Evolutionary conservation across 2,329 filamentous ascomycete species (phyloP).

Genomic region (Aureobasidium lini): DNA sequence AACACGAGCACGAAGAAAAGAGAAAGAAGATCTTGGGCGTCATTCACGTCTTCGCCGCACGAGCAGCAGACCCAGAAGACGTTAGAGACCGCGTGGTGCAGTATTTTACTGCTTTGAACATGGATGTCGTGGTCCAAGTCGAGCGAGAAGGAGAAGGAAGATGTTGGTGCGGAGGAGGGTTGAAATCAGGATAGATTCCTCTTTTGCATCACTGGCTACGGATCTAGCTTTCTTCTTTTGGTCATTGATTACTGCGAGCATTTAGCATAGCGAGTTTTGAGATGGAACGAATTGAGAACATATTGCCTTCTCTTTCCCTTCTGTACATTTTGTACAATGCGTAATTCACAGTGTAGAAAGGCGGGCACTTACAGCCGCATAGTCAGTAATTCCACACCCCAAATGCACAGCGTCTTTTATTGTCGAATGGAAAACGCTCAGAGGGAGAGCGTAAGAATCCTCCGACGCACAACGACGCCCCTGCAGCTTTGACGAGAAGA

Average conservation of each 20-base stretch:
- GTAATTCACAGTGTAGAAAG: too few relatives aligned
- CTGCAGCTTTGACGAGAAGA: too few relatives aligned
- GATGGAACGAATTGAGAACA: too few relatives aligned
- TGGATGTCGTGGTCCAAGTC: slow-evolving; percentile 81
- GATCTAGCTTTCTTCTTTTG: too few relatives aligned
- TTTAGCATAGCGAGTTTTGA: background rate
- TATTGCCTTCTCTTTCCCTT: too few relatives aligned
- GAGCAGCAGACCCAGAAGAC: slow-evolving; percentile 68
- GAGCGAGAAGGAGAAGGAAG: slow-evolving; percentile 70
- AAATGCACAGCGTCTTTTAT: too few relatives aligned
- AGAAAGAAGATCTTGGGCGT: slow-evolving; percentile 61
- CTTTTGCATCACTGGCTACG: background rate
- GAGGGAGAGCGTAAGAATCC: too few relatives aligned
- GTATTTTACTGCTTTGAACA: slow-evolving; percentile 62
- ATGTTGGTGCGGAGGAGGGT: slow-evolving; percentile 54
- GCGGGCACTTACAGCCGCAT: too few relatives aligned
- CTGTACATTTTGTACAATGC: too few relatives aligned
- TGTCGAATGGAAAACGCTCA: too few relatives aligned
- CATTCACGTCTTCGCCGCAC: slow-evolving; percentile 74
- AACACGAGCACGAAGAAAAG: slow-evolving; percentile 20
- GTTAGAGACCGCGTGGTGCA: slow-evolving; percentile 68
- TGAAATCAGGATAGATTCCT: slow-evolving; percentile 7
- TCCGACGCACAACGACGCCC: too few relatives aligned
- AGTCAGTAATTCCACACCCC: too few relatives aligned
- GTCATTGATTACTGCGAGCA: background rate